These are phyloP conservation scores for Nothomitra cinnamomea DNA, from an alignment of 2,329 filamentous ascomycete genomes.

Conservation along the genomic window DNA sequence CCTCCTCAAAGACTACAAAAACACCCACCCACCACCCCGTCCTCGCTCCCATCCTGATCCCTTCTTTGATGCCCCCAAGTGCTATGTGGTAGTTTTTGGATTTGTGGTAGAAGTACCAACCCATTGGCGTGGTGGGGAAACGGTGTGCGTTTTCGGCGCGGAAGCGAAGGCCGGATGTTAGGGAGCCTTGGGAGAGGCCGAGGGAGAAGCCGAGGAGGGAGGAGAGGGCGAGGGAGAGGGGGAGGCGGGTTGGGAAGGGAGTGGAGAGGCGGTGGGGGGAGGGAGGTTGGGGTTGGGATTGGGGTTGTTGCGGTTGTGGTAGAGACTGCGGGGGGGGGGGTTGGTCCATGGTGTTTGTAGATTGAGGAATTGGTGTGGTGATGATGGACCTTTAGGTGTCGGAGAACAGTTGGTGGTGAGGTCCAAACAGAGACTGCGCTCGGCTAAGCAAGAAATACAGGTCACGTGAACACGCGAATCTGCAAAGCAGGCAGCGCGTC, in stretches of 20 bases:
- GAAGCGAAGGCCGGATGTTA: constrained; percentile 63
- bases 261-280: constrained; percentile 35
- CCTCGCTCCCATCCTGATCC: constrained; percentile 53
- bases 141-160: constrained; percentile 93
- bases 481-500: no score
- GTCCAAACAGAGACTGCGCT: background rate
- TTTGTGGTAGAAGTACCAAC: constrained; percentile 99
- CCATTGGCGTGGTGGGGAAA: constrained; percentile 61
- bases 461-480: no score
- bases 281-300: background rate
- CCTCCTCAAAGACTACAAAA: constrained; percentile 71
- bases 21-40: constrained; percentile 56
- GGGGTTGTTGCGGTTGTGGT: background rate
- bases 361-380: background rate
- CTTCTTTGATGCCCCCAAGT: constrained; percentile 62
- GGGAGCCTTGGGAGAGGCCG: constrained; percentile 55
- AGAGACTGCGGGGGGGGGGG: background rate
- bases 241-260: constrained; percentile 45
- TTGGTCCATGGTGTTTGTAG: no score
- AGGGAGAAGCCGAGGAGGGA: constrained; percentile 53
- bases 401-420: background rate
- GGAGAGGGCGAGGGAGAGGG: constrained; percentile 44
- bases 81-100: constrained; percentile 86
- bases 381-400: background rate
- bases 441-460: no score